A percentile compares a stretch with the other conserved stretches of the same genome.
phyloP scores from a whole-genome alignment of 495 filamentous ascomycete species.

The Amorphotheca resinae region DNA sequence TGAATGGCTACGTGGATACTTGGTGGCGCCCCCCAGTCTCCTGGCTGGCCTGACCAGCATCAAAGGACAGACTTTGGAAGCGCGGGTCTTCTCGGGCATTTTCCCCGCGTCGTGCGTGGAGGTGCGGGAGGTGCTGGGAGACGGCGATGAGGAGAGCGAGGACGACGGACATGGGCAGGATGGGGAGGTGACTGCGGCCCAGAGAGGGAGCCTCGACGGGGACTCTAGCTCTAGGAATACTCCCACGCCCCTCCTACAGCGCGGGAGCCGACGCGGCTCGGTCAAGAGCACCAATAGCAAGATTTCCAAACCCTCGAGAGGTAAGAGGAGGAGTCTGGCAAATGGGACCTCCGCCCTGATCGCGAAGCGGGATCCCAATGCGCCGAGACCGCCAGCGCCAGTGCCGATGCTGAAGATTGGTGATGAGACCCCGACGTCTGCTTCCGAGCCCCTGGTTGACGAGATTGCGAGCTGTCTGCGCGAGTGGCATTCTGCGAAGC shows the following conservation, averaged over 20 bases:
- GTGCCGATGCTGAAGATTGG: constrained; percentile 97
- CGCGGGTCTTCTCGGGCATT: constrained; percentile 91
- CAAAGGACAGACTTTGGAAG: constrained; percentile 87
- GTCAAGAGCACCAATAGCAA: neutral
- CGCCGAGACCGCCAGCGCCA: constrained; percentile 72
- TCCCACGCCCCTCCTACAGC: neutral
- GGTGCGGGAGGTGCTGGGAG: constrained; percentile 58
- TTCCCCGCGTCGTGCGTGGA: constrained; percentile 90
- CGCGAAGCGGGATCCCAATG: constrained; percentile 39
- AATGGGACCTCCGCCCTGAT: constrained; percentile 24
- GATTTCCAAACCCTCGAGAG: neutral
- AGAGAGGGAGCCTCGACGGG: neutral
- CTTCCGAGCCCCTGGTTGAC: constrained; percentile 84
- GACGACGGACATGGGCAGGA: constrained; percentile 19
- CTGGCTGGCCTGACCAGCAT: constrained; percentile 83
- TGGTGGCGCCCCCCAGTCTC: constrained; percentile 85
- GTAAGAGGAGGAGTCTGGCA: constrained; percentile 18
- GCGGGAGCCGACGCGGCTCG: neutral
- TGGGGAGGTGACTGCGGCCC: neutral
- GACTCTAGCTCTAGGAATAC: neutral
- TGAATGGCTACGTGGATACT: constrained; percentile 89
- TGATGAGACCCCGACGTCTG: constrained; percentile 84
- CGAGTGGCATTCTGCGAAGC: constrained; percentile 95
- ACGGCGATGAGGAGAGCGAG: constrained; percentile 36
- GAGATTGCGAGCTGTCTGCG: constrained; percentile 92